Base-by-base conservation (phyloP, 257 asterid species). In the Solanum chaucha region DNA sequence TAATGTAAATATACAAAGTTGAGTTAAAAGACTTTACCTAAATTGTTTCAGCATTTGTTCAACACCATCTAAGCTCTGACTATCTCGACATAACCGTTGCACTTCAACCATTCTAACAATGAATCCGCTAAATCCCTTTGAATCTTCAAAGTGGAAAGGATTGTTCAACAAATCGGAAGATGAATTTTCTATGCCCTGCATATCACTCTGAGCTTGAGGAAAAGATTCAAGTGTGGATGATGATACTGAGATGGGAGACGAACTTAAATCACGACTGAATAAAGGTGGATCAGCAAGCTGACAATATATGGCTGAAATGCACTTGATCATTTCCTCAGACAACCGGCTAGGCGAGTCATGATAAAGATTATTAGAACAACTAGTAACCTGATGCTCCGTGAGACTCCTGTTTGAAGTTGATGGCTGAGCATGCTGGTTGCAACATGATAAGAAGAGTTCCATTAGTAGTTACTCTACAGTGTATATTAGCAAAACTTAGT, bases 291-390 rank as follows among this genome's bases (percentile, higher is more conserved):
- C 94, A 11, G 98, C 93, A 15, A 97, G 93, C 70, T 92, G 97
- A 80, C 87, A 90, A 86, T 93, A 96, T 82, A 95, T 86, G 34
- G 95, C 92, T 46, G 99, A 93, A 86, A 97, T 94, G 93, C 95
- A 91, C 87, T 93, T 97, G 89, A 95, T 90, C 96, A 97, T 97
- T 94, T 95, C 98, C 92, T 94, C 99, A 1, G 99, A 95, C 4
- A 97, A 89, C 88, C 86, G 85, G 83, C 93, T 95, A 22, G 98
- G 96, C 4, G 92, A 90, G 82, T 93, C 92, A n/a, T 81, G 72
- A 86, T 86, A 87, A 48, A 67, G 88, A 83, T 90, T 89, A 41
- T 90, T 90, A 41, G 88, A 91, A 86, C 89, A 70, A 87, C 86
- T 75, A 24, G 88, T 81, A 74, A 91, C 87, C 10, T 87, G 88